phyloP scores from a whole-genome alignment of 2,329 filamentous ascomycete genomes.

The Xylariaceae sp. region DNA sequence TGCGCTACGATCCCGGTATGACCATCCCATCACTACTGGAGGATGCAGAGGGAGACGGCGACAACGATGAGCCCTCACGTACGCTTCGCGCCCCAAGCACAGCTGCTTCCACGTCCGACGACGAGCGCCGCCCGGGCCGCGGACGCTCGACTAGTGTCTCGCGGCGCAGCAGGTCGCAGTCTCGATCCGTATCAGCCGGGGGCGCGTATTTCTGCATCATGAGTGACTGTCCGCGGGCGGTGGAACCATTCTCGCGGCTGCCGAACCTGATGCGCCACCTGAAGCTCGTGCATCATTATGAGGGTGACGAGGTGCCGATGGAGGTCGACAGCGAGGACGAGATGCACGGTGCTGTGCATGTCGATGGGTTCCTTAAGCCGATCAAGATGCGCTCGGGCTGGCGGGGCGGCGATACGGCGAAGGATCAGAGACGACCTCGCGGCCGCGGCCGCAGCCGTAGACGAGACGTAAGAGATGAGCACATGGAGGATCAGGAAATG shows the following conservation, averaged over 20 bases:
- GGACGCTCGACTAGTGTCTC: background rate
- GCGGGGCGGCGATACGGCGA: conserved; percentile 46
- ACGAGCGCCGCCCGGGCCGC: conserved; percentile 4
- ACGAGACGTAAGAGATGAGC: background rate
- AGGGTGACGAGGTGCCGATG: conserved; percentile 40
- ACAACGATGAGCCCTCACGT: conserved; percentile 1
- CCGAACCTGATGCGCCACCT: conserved; percentile 51
- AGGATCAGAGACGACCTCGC: conserved; percentile 17
- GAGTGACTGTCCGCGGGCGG: conserved; percentile 43
- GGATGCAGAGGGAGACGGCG: conserved; percentile 25
- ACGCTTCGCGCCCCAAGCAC: background rate
- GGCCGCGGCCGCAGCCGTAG: background rate
- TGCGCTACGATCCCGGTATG: conserved; percentile 40
- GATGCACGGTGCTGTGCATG: conserved; percentile 67
- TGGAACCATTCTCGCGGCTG: conserved; percentile 46
- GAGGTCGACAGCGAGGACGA: conserved; percentile 55
- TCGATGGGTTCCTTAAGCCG: conserved; percentile 69
- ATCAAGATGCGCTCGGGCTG: conserved; percentile 57
- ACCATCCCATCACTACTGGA: conserved; percentile 18
- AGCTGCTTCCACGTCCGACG: conserved; percentile 4
- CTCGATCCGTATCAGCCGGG: conserved; percentile 28
- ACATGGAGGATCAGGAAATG: conserved; percentile 16
- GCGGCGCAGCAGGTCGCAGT: conserved; percentile 29
- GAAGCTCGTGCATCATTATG: conserved; percentile 39
- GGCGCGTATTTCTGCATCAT: conserved; percentile 44